Evolutionary conservation across 768 basidiomycete genomes (phyloP).

Genomic region (Collybia nuda): DNA sequence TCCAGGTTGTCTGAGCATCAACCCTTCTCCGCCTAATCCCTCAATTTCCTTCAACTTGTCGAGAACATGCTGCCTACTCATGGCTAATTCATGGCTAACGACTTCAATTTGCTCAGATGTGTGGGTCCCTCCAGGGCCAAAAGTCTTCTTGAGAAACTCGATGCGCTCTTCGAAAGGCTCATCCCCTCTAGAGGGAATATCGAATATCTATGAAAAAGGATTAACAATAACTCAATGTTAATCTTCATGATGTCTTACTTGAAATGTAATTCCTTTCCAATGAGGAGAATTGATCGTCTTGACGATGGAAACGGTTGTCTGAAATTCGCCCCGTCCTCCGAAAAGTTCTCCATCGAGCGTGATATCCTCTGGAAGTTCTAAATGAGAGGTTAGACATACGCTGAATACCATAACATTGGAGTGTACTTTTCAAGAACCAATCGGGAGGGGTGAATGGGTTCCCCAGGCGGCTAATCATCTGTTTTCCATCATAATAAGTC

Average conservation of each 20-base stretch:
- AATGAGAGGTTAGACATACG: background rate
- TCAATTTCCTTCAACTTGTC: conserved; percentile 56
- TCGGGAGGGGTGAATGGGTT: conserved; percentile 58
- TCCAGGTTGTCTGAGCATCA: conserved; percentile 53
- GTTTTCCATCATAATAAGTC: conserved; percentile 53
- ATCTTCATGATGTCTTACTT: conserved; percentile 29
- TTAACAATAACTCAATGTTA: background rate
- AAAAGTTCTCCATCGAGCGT: conserved; percentile 64
- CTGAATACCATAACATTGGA: background rate
- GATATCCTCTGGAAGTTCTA: conserved; percentile 53
- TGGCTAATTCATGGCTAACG: conserved; percentile 47
- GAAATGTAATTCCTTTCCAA: conserved; percentile 55
- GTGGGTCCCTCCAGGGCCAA: conserved; percentile 46
- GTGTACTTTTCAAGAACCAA: conserved; percentile 57
- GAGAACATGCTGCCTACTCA: conserved; percentile 48
- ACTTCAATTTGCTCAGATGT: conserved; percentile 41
- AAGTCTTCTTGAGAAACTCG: conserved; percentile 39
- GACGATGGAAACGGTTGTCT: conserved; percentile 58
- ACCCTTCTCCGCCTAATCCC: conserved; percentile 52
- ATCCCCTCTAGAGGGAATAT: conserved; percentile 48
- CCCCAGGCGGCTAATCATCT: conserved; percentile 54
- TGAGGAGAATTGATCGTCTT: conserved; percentile 57
- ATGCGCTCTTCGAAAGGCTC: conserved; percentile 54
- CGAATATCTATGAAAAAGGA: conserved; percentile 43
- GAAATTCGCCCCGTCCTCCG: conserved; percentile 55